Evolutionary conservation across 768 basidiomycete species (phyloP), one percentile per base, ranked within the genome.

Genomic region (Tylopilus rubrobrunneus): DNA sequence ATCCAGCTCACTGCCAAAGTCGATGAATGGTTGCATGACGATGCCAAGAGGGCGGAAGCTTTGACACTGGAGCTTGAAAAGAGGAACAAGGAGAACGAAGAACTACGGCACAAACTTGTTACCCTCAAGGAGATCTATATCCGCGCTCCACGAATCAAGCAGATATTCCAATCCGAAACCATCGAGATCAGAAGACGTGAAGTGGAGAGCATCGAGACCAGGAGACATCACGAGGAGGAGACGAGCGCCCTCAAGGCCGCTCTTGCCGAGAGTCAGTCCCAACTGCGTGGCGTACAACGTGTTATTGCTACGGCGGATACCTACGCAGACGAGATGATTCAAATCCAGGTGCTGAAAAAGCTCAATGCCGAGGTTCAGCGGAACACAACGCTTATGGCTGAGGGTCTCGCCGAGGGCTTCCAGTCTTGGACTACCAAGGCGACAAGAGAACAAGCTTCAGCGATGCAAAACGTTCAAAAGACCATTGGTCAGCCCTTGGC

Each of bases 311-410:
- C 46, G 7, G 51, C 53, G n/a, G 53, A 60, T 29, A 47, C 25
- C 7, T 40, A 52, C 10, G 28, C 58, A 14, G 59, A 61, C n/a
- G 15, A 43, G 29, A n/a, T 12, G 37, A 34, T 60, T n/a, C n/a
- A n/a, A n/a, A 19, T 45, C 23, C 29, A 47, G 45, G 43, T 37
- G 33, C 34, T 61, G 15, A 51, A 43, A 39, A 56, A 51, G 29
- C 58, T 60, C 19, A 60, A 61, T 25, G 46, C 51, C 8, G 59
- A 56, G 51, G 43, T 61, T 23, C 58, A 56, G 19, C 51, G 51
- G 34, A 53, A n/a, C 12, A 48, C 58, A 1, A 48, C 37, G 1
- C 21, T 53, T 10, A 61, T 60, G 25, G 59, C 59, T 1, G 57
- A 60, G 14, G 9, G 3, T 4, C 40, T 60, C 1, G 9, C 33